Percentiles rank a stretch among this genome's conserved stretches.
These are phyloP conservation scores for Akanthomyces dipterigenus DNA, from an alignment of 2,329 filamentous ascomycete genomes.

Conservation along the genomic window DNA sequence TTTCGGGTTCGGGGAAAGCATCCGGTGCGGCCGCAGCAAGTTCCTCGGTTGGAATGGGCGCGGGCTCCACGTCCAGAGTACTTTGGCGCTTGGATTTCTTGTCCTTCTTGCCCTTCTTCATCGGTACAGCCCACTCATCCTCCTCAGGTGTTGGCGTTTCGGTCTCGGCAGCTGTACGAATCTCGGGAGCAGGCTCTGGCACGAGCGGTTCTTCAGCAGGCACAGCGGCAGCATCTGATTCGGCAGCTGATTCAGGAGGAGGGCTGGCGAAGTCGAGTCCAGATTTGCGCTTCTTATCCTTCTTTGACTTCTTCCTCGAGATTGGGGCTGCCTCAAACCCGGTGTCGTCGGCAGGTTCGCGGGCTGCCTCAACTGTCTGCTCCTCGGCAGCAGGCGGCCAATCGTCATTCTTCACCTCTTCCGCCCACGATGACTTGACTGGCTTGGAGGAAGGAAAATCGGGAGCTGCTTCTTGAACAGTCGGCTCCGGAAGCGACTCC, in stretches of 20 bases:
- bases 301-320: conserved; percentile 30
- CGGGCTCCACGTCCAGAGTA: not conserved
- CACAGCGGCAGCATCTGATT: not conserved
- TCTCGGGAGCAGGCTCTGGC: not conserved
- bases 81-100: conserved; percentile 21
- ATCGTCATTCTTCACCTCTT: conserved; percentile 13
- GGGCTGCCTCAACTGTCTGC: not conserved
- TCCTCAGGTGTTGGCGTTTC: conserved; percentile 14
- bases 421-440: conserved; percentile 13
- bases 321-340: not conserved
- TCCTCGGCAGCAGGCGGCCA: not conserved
- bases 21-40: not conserved
- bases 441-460: not conserved
- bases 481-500: not conserved
- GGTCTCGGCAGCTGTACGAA: not conserved
- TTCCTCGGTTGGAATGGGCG: not conserved
- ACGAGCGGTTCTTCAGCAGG: not conserved
- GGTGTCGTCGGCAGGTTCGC: conserved; percentile 7
- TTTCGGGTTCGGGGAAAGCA: not conserved
- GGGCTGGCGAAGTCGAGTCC: conserved; percentile 1
- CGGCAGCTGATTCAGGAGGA: conserved; percentile 5
- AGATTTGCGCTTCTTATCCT: conserved; percentile 26
- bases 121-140: conserved; percentile 25
- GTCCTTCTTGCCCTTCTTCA: conserved; percentile 40
- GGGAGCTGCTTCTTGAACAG: not conserved